Conservation (phyloP, 108 stramenopile genomes). For the Fragilaria radians region DNA sequence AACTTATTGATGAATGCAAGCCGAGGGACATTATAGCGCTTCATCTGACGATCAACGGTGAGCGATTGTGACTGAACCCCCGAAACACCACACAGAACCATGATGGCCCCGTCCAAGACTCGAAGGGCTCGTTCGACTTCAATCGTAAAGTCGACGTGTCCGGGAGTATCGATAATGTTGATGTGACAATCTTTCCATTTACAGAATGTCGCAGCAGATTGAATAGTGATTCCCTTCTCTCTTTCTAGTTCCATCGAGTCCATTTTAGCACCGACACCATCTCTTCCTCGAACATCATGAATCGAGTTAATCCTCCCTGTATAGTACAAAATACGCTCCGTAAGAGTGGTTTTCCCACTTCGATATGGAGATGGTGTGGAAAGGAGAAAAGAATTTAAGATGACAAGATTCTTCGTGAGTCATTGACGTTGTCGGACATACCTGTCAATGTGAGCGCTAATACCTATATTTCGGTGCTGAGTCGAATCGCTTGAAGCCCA, state of each 20-base stretch:
- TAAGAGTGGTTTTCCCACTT: slow-evolving; percentile 97
- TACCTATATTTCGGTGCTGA: slow-evolving; percentile 97
- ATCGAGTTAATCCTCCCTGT: slow-evolving; percentile 96
- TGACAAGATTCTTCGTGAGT: background rate
- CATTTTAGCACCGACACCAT: slow-evolving; percentile 99
- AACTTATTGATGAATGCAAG: slow-evolving; percentile 99
- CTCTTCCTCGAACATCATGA: slow-evolving; percentile 97
- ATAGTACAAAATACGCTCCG: slow-evolving; percentile 99
- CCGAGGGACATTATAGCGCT: slow-evolving; percentile 97
- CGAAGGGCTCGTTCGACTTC: slow-evolving; percentile 97
- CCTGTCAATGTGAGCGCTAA: slow-evolving; percentile 98
- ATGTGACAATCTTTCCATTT: slow-evolving; percentile 92
- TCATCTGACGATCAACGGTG: slow-evolving; percentile 99
- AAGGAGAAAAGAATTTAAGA: background rate
- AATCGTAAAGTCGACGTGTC: slow-evolving; percentile 85
- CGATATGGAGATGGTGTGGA: background rate
- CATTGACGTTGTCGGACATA: slow-evolving; percentile 1
- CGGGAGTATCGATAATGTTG: slow-evolving; percentile 99
- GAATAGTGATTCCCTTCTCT: slow-evolving; percentile 99
- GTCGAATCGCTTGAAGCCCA: no score
- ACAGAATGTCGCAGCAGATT: slow-evolving; percentile 98
- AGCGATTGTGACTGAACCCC: slow-evolving; percentile 98
- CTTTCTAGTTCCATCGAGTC: slow-evolving; percentile 99
- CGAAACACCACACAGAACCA: slow-evolving; percentile 95
- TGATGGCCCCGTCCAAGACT: slow-evolving; percentile 96